Conservation (phyloP, 2,329 filamentous ascomycete genomes). For the Fonsecaea pugnacius region DNA sequence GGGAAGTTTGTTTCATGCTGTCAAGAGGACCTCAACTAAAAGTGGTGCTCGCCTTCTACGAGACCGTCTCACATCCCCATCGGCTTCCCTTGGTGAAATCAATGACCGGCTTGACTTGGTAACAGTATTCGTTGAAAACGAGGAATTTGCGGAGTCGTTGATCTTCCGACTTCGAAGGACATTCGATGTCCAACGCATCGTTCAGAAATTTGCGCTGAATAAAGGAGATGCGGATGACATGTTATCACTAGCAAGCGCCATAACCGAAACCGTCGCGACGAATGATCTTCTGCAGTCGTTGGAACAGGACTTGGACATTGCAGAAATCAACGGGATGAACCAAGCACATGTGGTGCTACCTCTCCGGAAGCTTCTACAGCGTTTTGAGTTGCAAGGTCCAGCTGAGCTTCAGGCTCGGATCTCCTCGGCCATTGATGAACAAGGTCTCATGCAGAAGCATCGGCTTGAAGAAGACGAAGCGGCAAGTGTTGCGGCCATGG, state of each 20-base stretch:
- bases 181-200: conserved; percentile 83
- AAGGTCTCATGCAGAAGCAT: conserved; percentile 81
- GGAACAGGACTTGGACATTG: conserved; percentile 33
- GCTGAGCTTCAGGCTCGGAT: conserved; percentile 72
- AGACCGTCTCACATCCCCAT: conserved; percentile 84
- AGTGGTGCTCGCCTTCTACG: conserved; percentile 83
- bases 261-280: conserved; percentile 70
- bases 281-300: conserved; percentile 48
- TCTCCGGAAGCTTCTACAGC: conserved; percentile 52
- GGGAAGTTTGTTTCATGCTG: conserved; percentile 87
- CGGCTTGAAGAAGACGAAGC: conserved; percentile 74
- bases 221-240: conserved; percentile 92
- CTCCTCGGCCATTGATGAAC: conserved; percentile 82
- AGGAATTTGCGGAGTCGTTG: conserved; percentile 71
- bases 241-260: conserved; percentile 78
- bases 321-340: conserved; percentile 40
- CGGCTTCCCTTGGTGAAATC: conserved; percentile 81
- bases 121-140: conserved; percentile 69
- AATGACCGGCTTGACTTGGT: conserved; percentile 81
- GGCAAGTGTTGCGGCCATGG: conserved; percentile 71
- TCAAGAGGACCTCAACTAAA: conserved; percentile 87
- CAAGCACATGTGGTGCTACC: conserved; percentile 24
- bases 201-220: conserved; percentile 92
- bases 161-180: conserved; percentile 71
- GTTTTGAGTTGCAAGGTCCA: conserved; percentile 71